Percentiles rank a stretch among this genome's conserved stretches.
These are phyloP conservation scores for Lecanicillium sp. DNA, from an alignment of 2,329 filamentous ascomycete genomes.

Conservation along the genomic window DNA sequence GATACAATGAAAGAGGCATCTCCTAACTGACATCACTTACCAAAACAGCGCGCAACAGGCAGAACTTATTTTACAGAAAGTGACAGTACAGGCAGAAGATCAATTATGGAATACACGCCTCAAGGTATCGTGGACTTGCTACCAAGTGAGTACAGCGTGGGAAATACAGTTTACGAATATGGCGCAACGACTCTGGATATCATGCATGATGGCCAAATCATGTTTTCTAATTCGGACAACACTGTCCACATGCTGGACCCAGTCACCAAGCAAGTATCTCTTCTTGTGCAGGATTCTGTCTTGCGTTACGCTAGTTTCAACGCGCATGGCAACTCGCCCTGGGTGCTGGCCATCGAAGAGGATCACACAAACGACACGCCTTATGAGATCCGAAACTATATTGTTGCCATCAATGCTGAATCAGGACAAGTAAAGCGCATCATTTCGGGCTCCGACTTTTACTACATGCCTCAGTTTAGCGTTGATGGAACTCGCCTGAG, in stretches of 20 bases:
- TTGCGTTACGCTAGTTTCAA: constrained; percentile 40
- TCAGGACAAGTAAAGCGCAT: constrained; percentile 29
- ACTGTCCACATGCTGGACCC: constrained; percentile 34
- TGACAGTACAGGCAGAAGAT: constrained; percentile 29
- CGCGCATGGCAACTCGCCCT: constrained; percentile 25
- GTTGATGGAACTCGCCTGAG: constrained; percentile 29
- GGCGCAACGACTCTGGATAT: constrained; percentile 38
- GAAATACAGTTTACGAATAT: constrained; percentile 43
- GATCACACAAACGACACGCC: constrained; percentile 26
- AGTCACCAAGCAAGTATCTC: constrained; percentile 21
- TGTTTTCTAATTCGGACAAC: constrained; percentile 37
- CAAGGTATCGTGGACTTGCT: constrained; percentile 30
- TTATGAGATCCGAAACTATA: constrained; percentile 19
- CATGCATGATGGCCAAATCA: constrained; percentile 28
- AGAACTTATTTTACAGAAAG: constrained; percentile 30
- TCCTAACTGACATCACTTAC: constrained; percentile 1
- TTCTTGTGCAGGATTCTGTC: constrained; percentile 21
- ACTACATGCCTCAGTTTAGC: constrained; percentile 35
- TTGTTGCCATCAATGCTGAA: constrained; percentile 22
- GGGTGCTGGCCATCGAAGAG: constrained; percentile 43
- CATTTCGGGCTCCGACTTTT: constrained; percentile 36
- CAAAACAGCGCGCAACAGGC: constrained; percentile 17
- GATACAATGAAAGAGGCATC: background rate
- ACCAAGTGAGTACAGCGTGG: constrained; percentile 32
- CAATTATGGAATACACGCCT: constrained; percentile 33